Evolutionary conservation across 1,284 basidiomycete species (phyloP).

Genomic region (Malassezia cuniculi): DNA sequence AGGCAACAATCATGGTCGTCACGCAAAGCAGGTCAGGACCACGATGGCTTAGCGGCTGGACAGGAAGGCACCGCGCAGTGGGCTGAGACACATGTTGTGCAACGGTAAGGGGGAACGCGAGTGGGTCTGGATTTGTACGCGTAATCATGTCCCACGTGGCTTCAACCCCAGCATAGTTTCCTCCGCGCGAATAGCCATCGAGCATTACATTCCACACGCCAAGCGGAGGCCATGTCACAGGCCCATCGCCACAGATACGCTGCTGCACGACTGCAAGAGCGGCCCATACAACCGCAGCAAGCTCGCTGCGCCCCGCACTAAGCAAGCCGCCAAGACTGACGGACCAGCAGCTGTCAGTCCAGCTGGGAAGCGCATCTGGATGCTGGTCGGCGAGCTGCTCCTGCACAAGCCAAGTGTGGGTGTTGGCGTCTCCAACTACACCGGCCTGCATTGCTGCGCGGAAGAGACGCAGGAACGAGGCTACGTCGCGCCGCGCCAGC

Average conservation of each 20-base stretch:
- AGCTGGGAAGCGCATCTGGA: slow-evolving; percentile 2
- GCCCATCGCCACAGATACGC: not conserved
- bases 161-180: slow-evolving; percentile 16
- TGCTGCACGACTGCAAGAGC: slow-evolving; percentile 5
- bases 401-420: slow-evolving; percentile 5
- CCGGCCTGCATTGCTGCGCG: slow-evolving; percentile 18
- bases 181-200: slow-evolving; percentile 25
- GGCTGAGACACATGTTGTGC: no score
- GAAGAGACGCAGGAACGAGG: slow-evolving; percentile 15
- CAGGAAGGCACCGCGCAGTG: no score
- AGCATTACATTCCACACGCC: slow-evolving; percentile 27
- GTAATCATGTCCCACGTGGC: slow-evolving; percentile 22
- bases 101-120: not conserved
- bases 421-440: not conserved
- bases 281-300: slow-evolving; percentile 25
- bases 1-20: slow-evolving; percentile 32
- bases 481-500: slow-evolving; percentile 16
- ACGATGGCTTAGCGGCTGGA: not conserved
- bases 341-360: slow-evolving; percentile 31
- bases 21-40: slow-evolving; percentile 22
- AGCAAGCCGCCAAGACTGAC: slow-evolving; percentile 25
- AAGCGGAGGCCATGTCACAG: slow-evolving; percentile 12
- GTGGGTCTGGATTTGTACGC: not conserved
- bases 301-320: slow-evolving; percentile 16
- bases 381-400: not conserved